phyloP scores from a whole-genome alignment of 1,139 yeast species.

The Taiozyma sp. region DNA sequence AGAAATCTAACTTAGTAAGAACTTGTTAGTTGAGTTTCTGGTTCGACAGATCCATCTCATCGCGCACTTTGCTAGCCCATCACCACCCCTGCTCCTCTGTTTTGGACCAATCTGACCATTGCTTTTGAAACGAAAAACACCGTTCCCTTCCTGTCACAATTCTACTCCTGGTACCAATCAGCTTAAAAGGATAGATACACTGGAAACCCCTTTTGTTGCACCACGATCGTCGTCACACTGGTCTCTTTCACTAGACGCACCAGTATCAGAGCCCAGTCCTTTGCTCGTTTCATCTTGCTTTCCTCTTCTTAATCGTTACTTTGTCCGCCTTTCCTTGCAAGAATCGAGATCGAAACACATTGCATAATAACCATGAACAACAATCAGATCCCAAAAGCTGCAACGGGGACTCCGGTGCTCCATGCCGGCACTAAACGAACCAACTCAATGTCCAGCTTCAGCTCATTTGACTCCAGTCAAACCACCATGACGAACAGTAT shows the following conservation, averaged over 20 bases:
- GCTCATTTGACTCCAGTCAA: conserved; percentile 8
- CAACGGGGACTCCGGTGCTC: neutral
- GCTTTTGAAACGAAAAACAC: neutral
- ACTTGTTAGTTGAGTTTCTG: neutral
- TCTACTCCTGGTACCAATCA: neutral
- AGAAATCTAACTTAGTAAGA: neutral
- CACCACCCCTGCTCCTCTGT: neutral
- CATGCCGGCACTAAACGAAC: conserved; percentile 2
- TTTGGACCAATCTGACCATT: neutral
- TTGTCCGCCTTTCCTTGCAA: neutral
- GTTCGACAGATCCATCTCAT: neutral
- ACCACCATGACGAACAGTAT: conserved; percentile 4
- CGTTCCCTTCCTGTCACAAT: neutral
- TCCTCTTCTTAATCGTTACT: neutral
- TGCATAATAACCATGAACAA: neutral
- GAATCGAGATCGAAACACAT: neutral
- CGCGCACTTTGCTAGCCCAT: neutral
- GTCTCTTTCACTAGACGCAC: neutral
- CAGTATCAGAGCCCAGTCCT: neutral
- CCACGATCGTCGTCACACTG: neutral
- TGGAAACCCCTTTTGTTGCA: neutral
- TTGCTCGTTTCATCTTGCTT: neutral
- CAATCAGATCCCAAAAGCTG: neutral
- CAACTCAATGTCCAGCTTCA: conserved; percentile 18
- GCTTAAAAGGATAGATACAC: neutral